Base-by-base conservation (phyloP, 2,329 filamentous ascomycete species). In the Xylaria sp. region DNA sequence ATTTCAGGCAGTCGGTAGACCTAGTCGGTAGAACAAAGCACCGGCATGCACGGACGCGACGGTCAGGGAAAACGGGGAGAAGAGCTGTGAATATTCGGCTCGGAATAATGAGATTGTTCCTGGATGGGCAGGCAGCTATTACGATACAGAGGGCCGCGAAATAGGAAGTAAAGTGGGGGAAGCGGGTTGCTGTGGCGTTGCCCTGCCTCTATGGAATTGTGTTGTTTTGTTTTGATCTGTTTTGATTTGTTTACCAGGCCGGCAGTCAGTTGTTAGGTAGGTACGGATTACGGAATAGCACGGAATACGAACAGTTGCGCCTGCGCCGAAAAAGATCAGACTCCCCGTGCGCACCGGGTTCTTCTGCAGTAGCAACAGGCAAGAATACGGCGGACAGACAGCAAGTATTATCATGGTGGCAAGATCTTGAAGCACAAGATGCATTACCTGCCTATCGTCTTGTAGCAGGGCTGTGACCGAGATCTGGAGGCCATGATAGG, bases 1-100 rank as follows among this genome's bases (percentile, higher is more conserved):
- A 52, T 63, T 67, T 59, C 66, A 65, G 59, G 67, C 67, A 67
- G 66, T 55, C 66, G 66, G 67, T 56, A 57, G 48, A 55, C 59
- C 64, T 59, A 19, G 51, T 59, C 58, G 18, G 59, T 52, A 23
- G 51, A 57, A 59, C 53, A 49, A 46, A 52, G 37, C 57, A 37
- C 42, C 18, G 37, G 59, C 57, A 56, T 58, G 55, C 57, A 57
- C 55, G 19, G 49, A 19, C 37, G 37, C 8, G 37, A 19, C 37
- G 13, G 16, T 50, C 19, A 16, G 13, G 11, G 8, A 34, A 50
- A 51, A 52, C 35, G 39, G 10, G 11, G 48, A 51, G 39, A 11
- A 50, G 34, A 46, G 54, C 52, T 39, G 42, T 39, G 49, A 52
- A 50, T 52, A 56, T 62, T 56, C 57, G 52, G 48, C 10, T 35